These are phyloP conservation scores for Syzygium syzygioides DNA, from an alignment of 441 rosid species.

Conservation along the genomic window DNA sequence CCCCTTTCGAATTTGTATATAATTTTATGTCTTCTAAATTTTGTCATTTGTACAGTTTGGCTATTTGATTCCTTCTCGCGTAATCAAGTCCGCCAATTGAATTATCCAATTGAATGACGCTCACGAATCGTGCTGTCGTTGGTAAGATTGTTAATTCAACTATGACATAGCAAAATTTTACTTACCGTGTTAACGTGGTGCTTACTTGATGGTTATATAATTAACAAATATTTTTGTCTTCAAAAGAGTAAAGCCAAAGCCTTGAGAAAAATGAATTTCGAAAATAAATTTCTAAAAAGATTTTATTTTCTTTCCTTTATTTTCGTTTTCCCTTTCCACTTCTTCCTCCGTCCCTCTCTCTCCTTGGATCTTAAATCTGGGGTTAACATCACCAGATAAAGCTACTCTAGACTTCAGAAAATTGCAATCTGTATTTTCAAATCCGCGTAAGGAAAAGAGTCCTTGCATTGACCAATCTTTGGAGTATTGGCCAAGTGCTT, in stretches of 20 bases:
- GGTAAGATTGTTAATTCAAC: neutral
- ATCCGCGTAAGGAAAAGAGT: neutral
- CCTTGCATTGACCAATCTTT: neutral
- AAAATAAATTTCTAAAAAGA: neutral
- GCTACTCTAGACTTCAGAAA: neutral
- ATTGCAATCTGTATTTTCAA: neutral
- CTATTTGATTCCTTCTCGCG: neutral
- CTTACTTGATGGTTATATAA: no score
- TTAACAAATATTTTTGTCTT: neutral
- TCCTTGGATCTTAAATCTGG: neutral
- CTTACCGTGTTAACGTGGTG: accelerated
- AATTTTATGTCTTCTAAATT: neutral
- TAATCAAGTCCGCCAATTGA: accelerated
- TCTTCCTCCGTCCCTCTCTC: neutral
- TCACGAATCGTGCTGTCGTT: accelerated
- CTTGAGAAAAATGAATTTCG: accelerated
- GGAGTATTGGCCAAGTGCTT: neutral
- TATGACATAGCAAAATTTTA: neutral
- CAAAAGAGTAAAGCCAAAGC: neutral
- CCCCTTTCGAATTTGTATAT: neutral
- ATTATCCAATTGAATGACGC: neutral
- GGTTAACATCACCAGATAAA: neutral
- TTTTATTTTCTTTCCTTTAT: neutral
- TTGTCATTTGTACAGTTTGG: neutral
- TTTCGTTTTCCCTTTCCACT: neutral